These are phyloP conservation scores for Thraustochytrium striatum DNA, from an alignment of 352 stramenopile genomes.

Conservation along the genomic window DNA sequence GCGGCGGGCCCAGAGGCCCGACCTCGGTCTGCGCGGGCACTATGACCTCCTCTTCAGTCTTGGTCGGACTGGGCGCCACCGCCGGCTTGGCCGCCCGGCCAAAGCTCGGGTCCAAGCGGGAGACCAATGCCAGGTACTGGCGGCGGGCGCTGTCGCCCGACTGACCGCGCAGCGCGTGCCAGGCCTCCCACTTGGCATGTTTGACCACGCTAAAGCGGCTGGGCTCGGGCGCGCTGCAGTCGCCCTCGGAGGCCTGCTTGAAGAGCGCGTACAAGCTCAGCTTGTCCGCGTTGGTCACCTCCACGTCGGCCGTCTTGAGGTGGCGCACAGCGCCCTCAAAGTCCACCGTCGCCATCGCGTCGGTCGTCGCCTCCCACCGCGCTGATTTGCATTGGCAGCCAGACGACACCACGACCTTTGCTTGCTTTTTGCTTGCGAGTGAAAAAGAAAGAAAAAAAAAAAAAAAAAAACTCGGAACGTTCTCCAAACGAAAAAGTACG, in stretches of 20 bases:
- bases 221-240: slow-evolving; percentile 1
- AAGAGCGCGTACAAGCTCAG: slow-evolving; percentile 28
- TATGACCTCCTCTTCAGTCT: too few species aligned
- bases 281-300: neutral
- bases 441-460: too few species aligned
- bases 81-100: too few species aligned
- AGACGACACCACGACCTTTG: too few species aligned
- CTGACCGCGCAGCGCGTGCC: neutral
- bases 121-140: neutral
- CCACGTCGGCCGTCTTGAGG: neutral
- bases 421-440: too few species aligned
- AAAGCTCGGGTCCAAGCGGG: neutral
- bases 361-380: too few species aligned
- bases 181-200: slow-evolving; percentile 42
- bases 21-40: neutral
- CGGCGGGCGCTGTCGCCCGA: neutral
- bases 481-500: too few species aligned
- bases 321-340: slow-evolving; percentile 19
- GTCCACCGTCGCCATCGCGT: neutral
- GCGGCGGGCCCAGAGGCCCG: neutral
- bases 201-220: neutral
- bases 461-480: too few species aligned
- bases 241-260: slow-evolving; percentile 11
- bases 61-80: neutral
- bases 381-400: too few species aligned